Evolutionary conservation across 208 protist genomes (phyloP).

Genomic region (Acanthamoeba lenticulata): DNA sequence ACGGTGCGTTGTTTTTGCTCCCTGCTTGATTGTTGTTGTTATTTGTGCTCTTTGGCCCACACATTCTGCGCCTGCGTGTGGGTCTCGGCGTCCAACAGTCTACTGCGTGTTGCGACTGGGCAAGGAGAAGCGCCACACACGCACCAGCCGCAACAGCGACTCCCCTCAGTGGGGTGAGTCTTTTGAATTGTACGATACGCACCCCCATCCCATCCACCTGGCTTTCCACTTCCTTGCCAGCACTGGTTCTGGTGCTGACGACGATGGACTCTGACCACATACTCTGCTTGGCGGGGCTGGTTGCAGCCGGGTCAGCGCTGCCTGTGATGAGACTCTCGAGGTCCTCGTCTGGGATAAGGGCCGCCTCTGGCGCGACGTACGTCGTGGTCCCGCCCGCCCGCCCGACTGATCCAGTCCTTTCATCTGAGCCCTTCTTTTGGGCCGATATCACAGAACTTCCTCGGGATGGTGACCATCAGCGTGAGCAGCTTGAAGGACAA

Average conservation of each 20-base stretch:
- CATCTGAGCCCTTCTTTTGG: no score
- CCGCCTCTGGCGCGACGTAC: not conserved
- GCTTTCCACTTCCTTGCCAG: not conserved
- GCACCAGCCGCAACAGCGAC: not conserved
- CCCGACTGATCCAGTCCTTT: not conserved
- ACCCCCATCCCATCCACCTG: no score
- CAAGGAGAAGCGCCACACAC: conserved; percentile 3
- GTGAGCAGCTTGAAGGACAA: not conserved
- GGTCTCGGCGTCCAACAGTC: not conserved
- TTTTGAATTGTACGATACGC: not conserved
- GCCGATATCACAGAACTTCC: conserved; percentile 8
- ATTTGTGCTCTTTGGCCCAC: not conserved
- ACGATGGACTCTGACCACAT: no score
- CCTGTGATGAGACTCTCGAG: not conserved
- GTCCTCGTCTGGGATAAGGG: not conserved
- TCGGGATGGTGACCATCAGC: not conserved
- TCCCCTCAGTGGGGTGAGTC: not conserved
- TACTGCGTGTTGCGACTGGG: not conserved
- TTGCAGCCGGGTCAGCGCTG: not conserved
- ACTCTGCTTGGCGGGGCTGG: not conserved
- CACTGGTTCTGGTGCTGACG: no score
- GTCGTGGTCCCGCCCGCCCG: not conserved
- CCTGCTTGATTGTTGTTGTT: not conserved
- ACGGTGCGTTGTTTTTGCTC: not conserved
- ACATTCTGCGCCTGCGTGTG: not conserved